Conservation (phyloP, 192 early-diverging fungal genomes). For the Dispira simplex region DNA sequence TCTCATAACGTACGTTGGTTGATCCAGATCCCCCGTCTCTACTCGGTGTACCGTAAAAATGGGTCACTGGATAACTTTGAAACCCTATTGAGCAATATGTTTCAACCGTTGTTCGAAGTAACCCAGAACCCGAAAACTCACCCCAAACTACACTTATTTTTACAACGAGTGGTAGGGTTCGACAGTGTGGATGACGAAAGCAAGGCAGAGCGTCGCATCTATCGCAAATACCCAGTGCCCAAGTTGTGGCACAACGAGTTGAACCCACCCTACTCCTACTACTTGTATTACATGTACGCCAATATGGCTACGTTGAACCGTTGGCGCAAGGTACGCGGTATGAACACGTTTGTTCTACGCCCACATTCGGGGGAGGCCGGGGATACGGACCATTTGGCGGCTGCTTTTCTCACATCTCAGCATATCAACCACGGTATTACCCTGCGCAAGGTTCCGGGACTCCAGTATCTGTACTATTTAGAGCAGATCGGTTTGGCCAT, state of each 20-base stretch:
- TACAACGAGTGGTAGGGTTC: slow-evolving; percentile 89
- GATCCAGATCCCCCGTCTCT: slow-evolving; percentile 83
- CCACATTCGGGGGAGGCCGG: slow-evolving; percentile 94
- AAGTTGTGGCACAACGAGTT: slow-evolving; percentile 32
- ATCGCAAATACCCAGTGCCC: slow-evolving; percentile 64
- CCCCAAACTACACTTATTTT: slow-evolving; percentile 82
- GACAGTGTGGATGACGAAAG: slow-evolving; percentile 93
- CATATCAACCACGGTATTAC: slow-evolving; percentile 88
- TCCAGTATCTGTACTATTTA: slow-evolving; percentile 91
- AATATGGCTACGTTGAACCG: slow-evolving; percentile 72
- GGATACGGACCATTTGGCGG: slow-evolving; percentile 83
- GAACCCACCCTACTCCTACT: slow-evolving; percentile 93
- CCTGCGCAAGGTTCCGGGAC: slow-evolving; percentile 80
- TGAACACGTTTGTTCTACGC: slow-evolving; percentile 88
- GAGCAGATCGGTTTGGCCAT: slow-evolving; percentile 94
- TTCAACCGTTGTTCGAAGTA: slow-evolving; percentile 82
- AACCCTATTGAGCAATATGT: slow-evolving; percentile 66
- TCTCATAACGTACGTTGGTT: slow-evolving; percentile 92
- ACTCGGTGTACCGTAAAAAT: slow-evolving; percentile 65
- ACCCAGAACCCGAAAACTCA: slow-evolving; percentile 70
- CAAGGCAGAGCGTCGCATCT: slow-evolving; percentile 66
- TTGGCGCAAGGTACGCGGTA: slow-evolving; percentile 50
- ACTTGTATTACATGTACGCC: slow-evolving; percentile 81
- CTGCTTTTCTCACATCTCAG: slow-evolving; percentile 74
- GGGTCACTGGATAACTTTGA: slow-evolving; percentile 52